These are phyloP conservation scores for Alloteropsis angusta DNA, from an alignment of 202 grass and related monocot genomes.

Conservation along the genomic window DNA sequence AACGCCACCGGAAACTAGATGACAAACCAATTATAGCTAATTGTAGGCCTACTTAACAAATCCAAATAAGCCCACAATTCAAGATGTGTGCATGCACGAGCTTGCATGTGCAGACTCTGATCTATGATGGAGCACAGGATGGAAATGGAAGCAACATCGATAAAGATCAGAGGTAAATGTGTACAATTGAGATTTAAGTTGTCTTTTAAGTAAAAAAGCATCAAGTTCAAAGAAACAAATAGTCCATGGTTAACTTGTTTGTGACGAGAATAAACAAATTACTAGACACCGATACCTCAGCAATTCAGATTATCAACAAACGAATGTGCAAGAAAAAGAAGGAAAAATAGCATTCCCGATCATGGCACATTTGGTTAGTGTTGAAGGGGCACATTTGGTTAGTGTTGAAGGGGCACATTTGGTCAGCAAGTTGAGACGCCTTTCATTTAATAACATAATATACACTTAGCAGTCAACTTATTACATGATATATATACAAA, in stretches of 20 bases:
- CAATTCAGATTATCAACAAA: too few relatives aligned
- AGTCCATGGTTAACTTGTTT: too few relatives aligned
- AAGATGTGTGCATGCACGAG: not conserved
- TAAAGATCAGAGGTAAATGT: too few relatives aligned
- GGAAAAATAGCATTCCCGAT: not conserved
- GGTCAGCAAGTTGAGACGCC: not conserved
- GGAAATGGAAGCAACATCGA: too few relatives aligned
- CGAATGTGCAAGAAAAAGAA: not conserved
- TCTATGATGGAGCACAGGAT: too few relatives aligned
- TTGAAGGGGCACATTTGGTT: not conserved
- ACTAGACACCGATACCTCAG: too few relatives aligned
- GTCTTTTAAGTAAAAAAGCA: too few relatives aligned
- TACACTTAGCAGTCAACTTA: slow-evolving; percentile 44
- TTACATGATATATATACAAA: slow-evolving; percentile 54
- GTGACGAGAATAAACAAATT: too few relatives aligned
- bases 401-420: not conserved
- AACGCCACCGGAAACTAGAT: not conserved
- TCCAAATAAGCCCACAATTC: not conserved
- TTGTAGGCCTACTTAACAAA: not conserved
- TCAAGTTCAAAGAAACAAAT: too few relatives aligned
- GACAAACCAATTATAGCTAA: not conserved
- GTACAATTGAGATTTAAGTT: too few relatives aligned
- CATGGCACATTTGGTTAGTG: not conserved
- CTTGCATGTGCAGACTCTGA: not conserved
- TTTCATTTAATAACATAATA: slow-evolving; percentile 27